phyloP scores from a whole-genome alignment of 1,139 yeast genomes.

The Pichia sp. region DNA sequence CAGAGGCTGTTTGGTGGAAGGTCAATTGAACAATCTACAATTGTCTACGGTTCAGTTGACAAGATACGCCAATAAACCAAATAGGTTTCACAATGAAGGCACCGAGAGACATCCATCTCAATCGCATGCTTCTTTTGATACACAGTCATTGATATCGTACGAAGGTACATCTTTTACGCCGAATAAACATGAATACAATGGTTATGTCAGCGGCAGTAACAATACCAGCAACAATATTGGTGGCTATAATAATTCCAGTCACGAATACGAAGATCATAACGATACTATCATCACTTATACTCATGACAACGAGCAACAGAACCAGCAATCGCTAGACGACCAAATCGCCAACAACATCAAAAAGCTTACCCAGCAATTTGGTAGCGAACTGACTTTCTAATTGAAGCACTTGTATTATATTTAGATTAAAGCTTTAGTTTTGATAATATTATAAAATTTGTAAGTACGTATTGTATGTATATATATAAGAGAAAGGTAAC shows the following conservation, averaged over 20 bases:
- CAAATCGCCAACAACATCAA: constrained; percentile 9
- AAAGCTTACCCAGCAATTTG: constrained; percentile 14
- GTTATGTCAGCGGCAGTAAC: background rate
- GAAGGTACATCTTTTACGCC: constrained; percentile 15
- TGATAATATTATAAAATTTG: too few species aligned
- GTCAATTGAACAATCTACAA: constrained; percentile 77
- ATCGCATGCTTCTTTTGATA: constrained; percentile 14
- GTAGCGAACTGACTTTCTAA: constrained; percentile 13
- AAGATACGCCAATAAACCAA: constrained; percentile 8
- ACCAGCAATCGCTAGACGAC: background rate
- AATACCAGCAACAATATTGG: background rate
- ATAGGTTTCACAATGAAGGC: background rate
- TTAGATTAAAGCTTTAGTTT: too few species aligned
- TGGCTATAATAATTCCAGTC: background rate
- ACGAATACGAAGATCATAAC: constrained; percentile 7
- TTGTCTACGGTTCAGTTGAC: constrained; percentile 50
- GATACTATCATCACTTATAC: constrained; percentile 7
- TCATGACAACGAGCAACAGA: background rate
- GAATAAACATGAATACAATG: background rate
- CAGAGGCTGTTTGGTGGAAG: constrained; percentile 84
- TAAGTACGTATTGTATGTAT: too few species aligned
- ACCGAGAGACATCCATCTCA: background rate
- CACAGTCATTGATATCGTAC: constrained; percentile 20
- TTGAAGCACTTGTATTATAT: background rate
- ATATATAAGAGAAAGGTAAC: too few species aligned